Base-by-base conservation (phyloP, 257 asterid species). In the Fraxinus pennsylvanica region DNA sequence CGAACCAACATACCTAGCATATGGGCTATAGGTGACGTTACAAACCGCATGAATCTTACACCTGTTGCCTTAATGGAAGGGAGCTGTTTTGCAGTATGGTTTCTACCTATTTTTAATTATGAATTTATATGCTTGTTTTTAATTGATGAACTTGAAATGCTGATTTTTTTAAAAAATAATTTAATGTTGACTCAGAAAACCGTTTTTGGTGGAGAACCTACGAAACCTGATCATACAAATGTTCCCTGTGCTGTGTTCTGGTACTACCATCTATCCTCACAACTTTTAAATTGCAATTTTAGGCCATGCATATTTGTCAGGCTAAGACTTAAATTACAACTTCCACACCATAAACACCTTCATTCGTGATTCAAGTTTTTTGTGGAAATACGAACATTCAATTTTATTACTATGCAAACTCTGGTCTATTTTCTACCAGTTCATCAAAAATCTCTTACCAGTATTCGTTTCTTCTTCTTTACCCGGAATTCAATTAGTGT, bases 21-120 rank as follows among this genome's bases (percentile, higher is more conserved):
- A 86, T 93, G 98, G 98, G 99, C 99, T 35, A 87, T 96, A 32
- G 98, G 97, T 43, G 98, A 96, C 85, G 98, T 87, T 73, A 93
- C 98, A 57, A 89, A 96, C 82, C 88, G 97, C 57, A 89, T 96
- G 88, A 96, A 96, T 88, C 97, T 96, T 57, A 96, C 98, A 78
- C 99, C 99, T 47, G 97, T 96, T 81, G 99, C 99, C 86, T 90
- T 96, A 75, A 90, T 91, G 98, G 99, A 96, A 87, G 99, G 98
- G 82, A 82, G 92, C 82, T 88, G 84, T 78, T 93, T 96, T 78
- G 96, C 97, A 2, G 99, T 96, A 92, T 71, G 92, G 84, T 78
- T 68, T 74, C 78, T 47, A 27, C 83, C 47, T n/a, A 72, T 54
- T 71, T 30, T 33, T 71, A 25, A 3, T 77, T 52, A 9, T 9